These are phyloP conservation scores for Ophiosphaerella narmari DNA, from an alignment of 2,329 filamentous ascomycete genomes.

Conservation along the genomic window DNA sequence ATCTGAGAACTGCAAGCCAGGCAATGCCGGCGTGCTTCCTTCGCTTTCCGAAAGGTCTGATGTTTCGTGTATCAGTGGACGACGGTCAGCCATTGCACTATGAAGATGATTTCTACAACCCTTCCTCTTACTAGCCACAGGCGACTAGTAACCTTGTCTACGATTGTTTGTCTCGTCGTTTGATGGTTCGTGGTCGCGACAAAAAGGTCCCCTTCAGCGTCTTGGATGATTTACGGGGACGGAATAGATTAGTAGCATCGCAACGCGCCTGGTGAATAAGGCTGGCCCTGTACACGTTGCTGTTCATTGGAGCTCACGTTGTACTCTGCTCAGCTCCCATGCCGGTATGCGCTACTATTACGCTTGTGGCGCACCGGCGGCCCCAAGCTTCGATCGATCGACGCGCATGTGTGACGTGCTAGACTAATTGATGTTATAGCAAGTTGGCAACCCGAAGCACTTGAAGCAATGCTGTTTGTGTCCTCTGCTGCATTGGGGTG, in stretches of 20 bases:
- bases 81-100: constrained; percentile 36
- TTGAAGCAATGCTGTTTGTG: too few relatives aligned
- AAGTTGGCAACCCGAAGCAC: too few relatives aligned
- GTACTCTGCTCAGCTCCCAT: neutral
- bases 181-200: constrained; percentile 1
- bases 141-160: neutral
- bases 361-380: neutral
- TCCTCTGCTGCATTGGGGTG: neutral
- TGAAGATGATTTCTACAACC: neutral
- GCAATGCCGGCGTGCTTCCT: constrained; percentile 33
- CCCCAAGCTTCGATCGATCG: neutral
- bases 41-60: constrained; percentile 33
- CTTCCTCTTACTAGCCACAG: constrained; percentile 9
- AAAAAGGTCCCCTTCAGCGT: too few relatives aligned
- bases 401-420: neutral
- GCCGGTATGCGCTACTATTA: neutral
- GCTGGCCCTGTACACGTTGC: neutral
- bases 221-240: neutral
- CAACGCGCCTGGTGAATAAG: neutral
- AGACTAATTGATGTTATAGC: too few relatives aligned
- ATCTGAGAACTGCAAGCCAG: constrained; percentile 32
- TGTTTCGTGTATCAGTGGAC: constrained; percentile 34
- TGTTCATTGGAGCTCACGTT: neutral
- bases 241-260: neutral
- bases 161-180: constrained; percentile 18